phyloP scores from a whole-genome alignment of 257 asterid genomes.

The Capsicum pubescens region DNA sequence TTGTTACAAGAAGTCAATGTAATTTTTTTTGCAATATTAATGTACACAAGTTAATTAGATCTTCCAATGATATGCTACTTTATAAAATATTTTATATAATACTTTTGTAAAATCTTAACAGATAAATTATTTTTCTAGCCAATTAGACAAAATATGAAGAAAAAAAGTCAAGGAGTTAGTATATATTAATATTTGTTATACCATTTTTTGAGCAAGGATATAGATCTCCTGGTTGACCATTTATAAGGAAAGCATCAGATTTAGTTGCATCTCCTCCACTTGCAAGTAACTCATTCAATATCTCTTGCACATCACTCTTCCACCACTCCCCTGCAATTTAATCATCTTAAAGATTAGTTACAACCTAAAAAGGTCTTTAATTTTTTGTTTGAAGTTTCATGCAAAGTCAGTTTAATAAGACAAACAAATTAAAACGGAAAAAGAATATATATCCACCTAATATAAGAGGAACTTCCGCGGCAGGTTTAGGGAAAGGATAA shows the following conservation, averaged over 20 bases:
- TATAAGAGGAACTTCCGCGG: slow-evolving; percentile 28
- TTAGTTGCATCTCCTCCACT: slow-evolving; percentile 54
- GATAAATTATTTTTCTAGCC: neutral
- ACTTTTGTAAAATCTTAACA: no score
- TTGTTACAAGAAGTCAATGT: no score
- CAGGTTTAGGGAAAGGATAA: slow-evolving; percentile 34
- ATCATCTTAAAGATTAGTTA: no score
- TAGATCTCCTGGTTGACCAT: slow-evolving; percentile 69
- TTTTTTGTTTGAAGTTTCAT: no score
- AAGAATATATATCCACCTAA: neutral
- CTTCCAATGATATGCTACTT: no score
- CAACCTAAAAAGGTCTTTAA: no score
- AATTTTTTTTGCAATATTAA: no score
- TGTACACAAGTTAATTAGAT: no score
- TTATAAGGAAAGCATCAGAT: slow-evolving; percentile 62
- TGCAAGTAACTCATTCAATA: slow-evolving; percentile 40
- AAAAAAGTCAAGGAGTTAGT: neutral
- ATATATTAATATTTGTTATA: slow-evolving; percentile 2
- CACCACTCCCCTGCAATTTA: slow-evolving; percentile 60
- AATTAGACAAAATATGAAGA: neutral
- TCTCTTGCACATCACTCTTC: slow-evolving; percentile 48
- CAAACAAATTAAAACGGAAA: neutral
- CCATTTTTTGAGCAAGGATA: slow-evolving; percentile 62
- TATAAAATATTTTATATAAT: no score
- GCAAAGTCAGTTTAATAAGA: neutral